Evolutionary conservation across 1,284 basidiomycete species (phyloP).

Genomic region (Leccinum griseonigrum): DNA sequence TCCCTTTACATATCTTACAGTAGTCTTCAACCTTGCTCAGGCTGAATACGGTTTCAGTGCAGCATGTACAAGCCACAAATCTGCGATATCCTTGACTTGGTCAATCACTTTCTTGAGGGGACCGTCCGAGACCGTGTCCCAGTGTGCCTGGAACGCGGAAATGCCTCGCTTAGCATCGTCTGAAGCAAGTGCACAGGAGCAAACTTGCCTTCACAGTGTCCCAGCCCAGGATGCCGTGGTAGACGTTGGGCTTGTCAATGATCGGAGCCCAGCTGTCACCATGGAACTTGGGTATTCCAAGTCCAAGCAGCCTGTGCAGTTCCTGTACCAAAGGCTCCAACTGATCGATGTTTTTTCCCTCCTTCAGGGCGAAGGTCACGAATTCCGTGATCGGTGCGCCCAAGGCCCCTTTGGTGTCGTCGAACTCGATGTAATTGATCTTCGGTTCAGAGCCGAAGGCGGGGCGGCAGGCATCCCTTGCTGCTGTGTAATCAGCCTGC

Average conservation of each 20-base stretch:
- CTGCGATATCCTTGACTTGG: constrained; percentile 23
- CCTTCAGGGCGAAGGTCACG: constrained; percentile 33
- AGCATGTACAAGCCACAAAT: constrained; percentile 33
- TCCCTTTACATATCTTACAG: not conserved
- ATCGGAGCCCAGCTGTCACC: constrained; percentile 33
- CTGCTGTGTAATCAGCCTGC: constrained; percentile 5
- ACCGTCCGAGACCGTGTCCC: constrained; percentile 28
- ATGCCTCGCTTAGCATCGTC: not conserved
- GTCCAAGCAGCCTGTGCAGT: constrained; percentile 18
- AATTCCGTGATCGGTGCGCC: constrained; percentile 33
- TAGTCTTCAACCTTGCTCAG: constrained; percentile 3
- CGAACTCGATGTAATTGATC: constrained; percentile 21
- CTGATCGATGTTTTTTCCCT: constrained; percentile 17
- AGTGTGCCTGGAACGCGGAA: constrained; percentile 28
- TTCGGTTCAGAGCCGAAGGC: constrained; percentile 21
- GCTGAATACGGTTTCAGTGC: constrained; percentile 14
- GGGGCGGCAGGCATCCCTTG: constrained; percentile 6
- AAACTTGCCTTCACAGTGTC: constrained; percentile 28
- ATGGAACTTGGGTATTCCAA: constrained; percentile 22
- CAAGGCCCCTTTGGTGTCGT: constrained; percentile 20
- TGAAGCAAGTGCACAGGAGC: not conserved
- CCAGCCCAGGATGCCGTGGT: constrained; percentile 34
- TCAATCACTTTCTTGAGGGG: constrained; percentile 30
- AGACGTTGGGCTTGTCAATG: constrained; percentile 18
- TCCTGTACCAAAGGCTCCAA: constrained; percentile 25